phyloP scores from a whole-genome alignment of 768 basidiomycete genomes.

The Lentinula raphanica region DNA sequence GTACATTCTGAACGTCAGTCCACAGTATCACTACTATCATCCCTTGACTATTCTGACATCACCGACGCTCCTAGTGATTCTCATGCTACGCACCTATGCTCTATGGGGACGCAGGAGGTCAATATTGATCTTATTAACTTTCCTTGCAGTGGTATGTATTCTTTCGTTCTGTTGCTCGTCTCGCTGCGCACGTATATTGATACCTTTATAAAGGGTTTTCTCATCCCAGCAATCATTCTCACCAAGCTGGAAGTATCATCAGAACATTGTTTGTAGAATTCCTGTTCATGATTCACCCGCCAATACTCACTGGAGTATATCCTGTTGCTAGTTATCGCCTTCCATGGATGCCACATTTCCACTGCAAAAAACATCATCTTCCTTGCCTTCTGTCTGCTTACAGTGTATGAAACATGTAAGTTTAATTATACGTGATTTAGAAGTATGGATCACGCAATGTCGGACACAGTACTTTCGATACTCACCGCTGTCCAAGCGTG shows the following conservation, averaged over 20 bases:
- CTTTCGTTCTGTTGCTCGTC: background rate
- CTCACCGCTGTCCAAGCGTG: conserved; percentile 33
- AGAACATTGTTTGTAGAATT: background rate
- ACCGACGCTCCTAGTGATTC: conserved; percentile 22
- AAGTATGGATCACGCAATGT: background rate
- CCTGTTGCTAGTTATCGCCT: background rate
- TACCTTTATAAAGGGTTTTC: background rate
- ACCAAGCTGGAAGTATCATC: background rate
- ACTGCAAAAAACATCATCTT: background rate
- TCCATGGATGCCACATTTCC: background rate
- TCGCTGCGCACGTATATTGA: background rate
- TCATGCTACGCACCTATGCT: conserved; percentile 40
- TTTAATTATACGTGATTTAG: background rate
- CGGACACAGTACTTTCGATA: conserved; percentile 14
- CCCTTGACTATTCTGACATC: background rate
- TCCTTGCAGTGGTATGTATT: conserved; percentile 19
- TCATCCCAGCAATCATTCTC: background rate
- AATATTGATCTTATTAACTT: conserved; percentile 26
- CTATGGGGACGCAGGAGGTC: conserved; percentile 35
- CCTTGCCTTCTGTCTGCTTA: background rate
- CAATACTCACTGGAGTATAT: too few relatives aligned
- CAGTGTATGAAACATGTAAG: background rate
- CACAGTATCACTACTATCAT: background rate
- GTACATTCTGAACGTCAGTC: background rate
- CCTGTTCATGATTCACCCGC: too few relatives aligned